Conservation (phyloP, 2,329 filamentous ascomycete genomes). For the Colletotrichum caudatum region DNA sequence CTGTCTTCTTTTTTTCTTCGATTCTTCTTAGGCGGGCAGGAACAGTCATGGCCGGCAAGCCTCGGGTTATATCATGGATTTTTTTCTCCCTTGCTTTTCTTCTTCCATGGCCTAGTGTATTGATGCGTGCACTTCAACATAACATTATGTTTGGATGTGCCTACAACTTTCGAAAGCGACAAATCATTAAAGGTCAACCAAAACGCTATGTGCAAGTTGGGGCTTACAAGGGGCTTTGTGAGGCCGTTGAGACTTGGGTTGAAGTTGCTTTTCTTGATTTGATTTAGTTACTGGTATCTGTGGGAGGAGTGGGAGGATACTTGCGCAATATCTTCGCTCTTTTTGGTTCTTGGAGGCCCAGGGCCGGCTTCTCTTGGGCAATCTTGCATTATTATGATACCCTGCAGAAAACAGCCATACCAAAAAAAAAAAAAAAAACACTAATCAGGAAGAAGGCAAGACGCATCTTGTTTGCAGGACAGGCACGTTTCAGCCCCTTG, state of each 20-base stretch:
- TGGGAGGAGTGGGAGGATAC: not conserved
- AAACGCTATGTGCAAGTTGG: conserved; percentile 19
- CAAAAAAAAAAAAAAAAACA: conserved; percentile 26
- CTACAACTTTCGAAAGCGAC: conserved; percentile 14
- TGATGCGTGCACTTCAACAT: conserved; percentile 24
- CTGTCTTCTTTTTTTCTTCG: conserved; percentile 7
- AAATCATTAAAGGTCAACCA: conserved; percentile 15
- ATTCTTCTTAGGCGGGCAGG: conserved; percentile 30
- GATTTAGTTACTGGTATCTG: not conserved
- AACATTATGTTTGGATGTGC: conserved; percentile 24
- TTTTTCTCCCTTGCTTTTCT: conserved; percentile 1
- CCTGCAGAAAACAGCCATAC: conserved; percentile 35
- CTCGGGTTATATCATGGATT: conserved; percentile 18
- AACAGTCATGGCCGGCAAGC: conserved; percentile 25
- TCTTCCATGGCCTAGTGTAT: conserved; percentile 18
- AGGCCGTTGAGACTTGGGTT: conserved; percentile 26
- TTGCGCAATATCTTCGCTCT: conserved; percentile 22
- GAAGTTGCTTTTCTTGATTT: conserved; percentile 27
- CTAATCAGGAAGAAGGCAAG: conserved; percentile 12
- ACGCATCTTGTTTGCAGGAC: conserved; percentile 15
- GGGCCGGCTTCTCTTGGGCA: conserved; percentile 30
- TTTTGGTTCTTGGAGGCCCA: conserved; percentile 20
- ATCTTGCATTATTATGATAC: conserved; percentile 41
- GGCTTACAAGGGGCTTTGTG: conserved; percentile 11
- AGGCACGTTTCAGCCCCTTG: conserved; percentile 36